These are phyloP conservation scores for Xylaria sp. DNA, from an alignment of 2,329 filamentous ascomycete species.

Conservation along the genomic window DNA sequence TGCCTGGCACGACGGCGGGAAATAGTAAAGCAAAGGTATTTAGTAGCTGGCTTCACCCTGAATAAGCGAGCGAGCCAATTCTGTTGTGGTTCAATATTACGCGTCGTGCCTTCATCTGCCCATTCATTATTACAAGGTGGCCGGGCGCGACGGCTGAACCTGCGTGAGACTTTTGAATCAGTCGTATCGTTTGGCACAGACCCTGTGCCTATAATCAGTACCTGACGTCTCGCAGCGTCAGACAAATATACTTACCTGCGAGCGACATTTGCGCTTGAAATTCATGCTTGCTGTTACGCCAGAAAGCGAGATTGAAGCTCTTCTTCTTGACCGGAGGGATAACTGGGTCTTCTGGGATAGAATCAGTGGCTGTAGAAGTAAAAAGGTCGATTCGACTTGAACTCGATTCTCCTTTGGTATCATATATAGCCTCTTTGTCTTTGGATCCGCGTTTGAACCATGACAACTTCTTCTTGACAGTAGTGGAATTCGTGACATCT, in stretches of 20 bases:
- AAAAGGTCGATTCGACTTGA: constrained; percentile 37
- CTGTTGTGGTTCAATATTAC: constrained; percentile 74
- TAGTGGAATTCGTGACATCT: constrained; percentile 40
- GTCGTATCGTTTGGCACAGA: constrained; percentile 49
- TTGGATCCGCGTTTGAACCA: constrained; percentile 65
- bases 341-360: constrained; percentile 40
- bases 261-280: constrained; percentile 56
- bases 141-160: constrained; percentile 39
- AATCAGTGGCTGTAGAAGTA: constrained; percentile 41
- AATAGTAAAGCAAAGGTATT: constrained; percentile 79
- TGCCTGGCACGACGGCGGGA: constrained; percentile 79
- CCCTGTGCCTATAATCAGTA: constrained; percentile 45
- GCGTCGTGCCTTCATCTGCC: constrained; percentile 46
- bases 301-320: constrained; percentile 65
- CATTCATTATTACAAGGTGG: constrained; percentile 39
- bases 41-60: constrained; percentile 84
- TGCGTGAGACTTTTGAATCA: constrained; percentile 43
- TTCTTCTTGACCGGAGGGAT: constrained; percentile 57
- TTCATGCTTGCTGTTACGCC: constrained; percentile 60
- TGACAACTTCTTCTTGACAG: constrained; percentile 58
- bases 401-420: constrained; percentile 30
- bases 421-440: constrained; percentile 45
- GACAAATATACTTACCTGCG: constrained; percentile 53
- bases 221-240: not conserved
- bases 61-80: constrained; percentile 93